These are phyloP conservation scores for Pinus taeda DNA, from an alignment of 75 land plant genomes.

Conservation along the genomic window DNA sequence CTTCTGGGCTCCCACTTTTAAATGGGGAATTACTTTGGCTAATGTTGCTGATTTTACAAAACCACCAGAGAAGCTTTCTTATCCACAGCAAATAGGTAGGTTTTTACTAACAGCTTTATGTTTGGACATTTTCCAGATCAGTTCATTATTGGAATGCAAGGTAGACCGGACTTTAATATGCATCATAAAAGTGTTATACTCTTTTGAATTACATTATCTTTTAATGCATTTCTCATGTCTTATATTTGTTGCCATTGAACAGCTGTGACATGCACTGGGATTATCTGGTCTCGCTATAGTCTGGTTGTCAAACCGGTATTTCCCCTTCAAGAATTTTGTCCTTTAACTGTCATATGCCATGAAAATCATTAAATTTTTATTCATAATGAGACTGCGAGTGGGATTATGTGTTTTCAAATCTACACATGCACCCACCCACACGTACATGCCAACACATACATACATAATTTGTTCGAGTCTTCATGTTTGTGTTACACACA, in stretches of 20 bases:
- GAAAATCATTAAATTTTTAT: background rate
- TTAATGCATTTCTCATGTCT: background rate
- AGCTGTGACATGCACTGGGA: slow-evolving; percentile 89
- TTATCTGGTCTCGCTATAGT: slow-evolving; percentile 97
- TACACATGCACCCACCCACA: no score
- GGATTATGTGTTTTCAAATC: background rate
- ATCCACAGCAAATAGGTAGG: slow-evolving; percentile 90
- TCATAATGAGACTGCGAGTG: background rate
- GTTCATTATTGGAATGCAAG: background rate
- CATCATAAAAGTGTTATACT: background rate
- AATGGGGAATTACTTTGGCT: slow-evolving; percentile 94
- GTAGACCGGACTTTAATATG: no score
- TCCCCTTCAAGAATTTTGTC: background rate
- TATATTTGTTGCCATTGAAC: slow-evolving; percentile 13
- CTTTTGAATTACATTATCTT: background rate
- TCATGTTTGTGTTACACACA: background rate
- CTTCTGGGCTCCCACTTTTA: slow-evolving; percentile 98
- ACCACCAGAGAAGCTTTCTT: slow-evolving; percentile 89
- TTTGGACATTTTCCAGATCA: background rate
- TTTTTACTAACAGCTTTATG: background rate
- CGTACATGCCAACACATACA: no score
- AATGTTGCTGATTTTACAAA: slow-evolving; percentile 90
- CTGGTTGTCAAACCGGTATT: slow-evolving; percentile 88
- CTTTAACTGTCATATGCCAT: background rate
- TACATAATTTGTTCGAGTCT: background rate